Conservation (phyloP, 345 rosid species). For the Hibiscus mutabilis region DNA sequence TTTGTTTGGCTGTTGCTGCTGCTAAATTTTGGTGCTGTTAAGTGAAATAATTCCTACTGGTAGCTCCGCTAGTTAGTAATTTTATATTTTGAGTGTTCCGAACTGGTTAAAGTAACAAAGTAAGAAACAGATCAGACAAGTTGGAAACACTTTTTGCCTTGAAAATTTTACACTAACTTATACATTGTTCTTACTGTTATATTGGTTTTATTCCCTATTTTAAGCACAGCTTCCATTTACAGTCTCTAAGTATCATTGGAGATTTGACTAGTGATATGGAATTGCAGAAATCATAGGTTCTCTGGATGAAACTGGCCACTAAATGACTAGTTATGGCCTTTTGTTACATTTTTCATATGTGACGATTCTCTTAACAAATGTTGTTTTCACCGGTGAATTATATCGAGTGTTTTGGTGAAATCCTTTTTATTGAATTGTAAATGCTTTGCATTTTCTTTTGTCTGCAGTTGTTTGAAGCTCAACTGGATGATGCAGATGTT, state of each 20-base stretch:
- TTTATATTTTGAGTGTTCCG: neutral
- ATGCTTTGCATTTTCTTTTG: conserved; percentile 14
- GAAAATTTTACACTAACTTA: neutral
- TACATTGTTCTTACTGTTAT: neutral
- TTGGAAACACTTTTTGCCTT: neutral
- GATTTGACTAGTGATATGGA: neutral
- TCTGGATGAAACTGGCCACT: neutral
- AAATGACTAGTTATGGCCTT: neutral
- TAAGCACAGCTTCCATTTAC: neutral
- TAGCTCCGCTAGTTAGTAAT: neutral
- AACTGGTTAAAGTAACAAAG: neutral
- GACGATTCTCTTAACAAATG: neutral
- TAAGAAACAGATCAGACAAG: neutral
- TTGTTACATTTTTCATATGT: neutral
- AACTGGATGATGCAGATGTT: conserved; percentile 59
- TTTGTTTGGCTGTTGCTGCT: neutral
- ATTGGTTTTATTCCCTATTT: neutral
- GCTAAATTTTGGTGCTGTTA: neutral
- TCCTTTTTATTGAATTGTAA: neutral
- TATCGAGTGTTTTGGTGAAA: neutral
- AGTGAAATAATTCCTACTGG: neutral
- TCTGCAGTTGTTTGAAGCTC: conserved; percentile 76
- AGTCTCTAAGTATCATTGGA: neutral
- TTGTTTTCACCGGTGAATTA: neutral
- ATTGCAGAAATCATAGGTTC: neutral